Percentiles rank a stretch among this genome's conserved stretches.
These are phyloP conservation scores for Podila clonocystis DNA, from an alignment of 192 early-diverging fungal species.

Conservation along the genomic window DNA sequence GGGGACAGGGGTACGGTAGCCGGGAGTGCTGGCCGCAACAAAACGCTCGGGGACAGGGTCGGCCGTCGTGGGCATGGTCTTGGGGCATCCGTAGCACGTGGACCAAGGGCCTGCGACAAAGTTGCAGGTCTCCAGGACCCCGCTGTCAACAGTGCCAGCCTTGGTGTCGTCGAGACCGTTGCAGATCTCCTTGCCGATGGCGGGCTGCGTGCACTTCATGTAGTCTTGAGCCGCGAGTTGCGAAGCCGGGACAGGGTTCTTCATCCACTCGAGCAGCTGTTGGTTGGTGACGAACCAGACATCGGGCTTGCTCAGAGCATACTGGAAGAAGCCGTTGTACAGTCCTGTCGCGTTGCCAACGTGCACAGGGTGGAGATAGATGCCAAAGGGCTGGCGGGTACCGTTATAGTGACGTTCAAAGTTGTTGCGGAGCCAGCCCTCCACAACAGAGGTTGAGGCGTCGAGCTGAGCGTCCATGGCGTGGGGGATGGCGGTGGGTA, in stretches of 20 bases:
- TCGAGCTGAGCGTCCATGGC: constrained; percentile 62
- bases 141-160: constrained; percentile 37
- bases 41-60: constrained; percentile 55
- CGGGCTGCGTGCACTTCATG: constrained; percentile 69
- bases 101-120: constrained; percentile 57
- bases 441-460: constrained; percentile 50
- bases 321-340: constrained; percentile 63
- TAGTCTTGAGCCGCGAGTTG: constrained; percentile 70
- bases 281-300: constrained; percentile 79
- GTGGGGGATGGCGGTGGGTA: constrained; percentile 16
- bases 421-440: constrained; percentile 61
- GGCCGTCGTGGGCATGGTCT: constrained; percentile 36
- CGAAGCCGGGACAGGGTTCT: constrained; percentile 79
- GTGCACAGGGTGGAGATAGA: constrained; percentile 55
- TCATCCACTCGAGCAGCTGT: constrained; percentile 78
- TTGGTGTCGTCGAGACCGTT: constrained; percentile 69
- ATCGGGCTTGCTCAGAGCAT: constrained; percentile 61
- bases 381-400: constrained; percentile 64
- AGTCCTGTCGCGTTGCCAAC: constrained; percentile 39
- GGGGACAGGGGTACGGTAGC: constrained; percentile 58
- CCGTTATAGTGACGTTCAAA: constrained; percentile 64
- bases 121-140: constrained; percentile 56
- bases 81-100: constrained; percentile 69
- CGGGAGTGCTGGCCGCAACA: constrained; percentile 31
- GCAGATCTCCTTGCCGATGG: constrained; percentile 72